These are phyloP conservation scores for Saitozyma sp. DNA, from an alignment of 768 basidiomycete genomes.

Conservation along the genomic window DNA sequence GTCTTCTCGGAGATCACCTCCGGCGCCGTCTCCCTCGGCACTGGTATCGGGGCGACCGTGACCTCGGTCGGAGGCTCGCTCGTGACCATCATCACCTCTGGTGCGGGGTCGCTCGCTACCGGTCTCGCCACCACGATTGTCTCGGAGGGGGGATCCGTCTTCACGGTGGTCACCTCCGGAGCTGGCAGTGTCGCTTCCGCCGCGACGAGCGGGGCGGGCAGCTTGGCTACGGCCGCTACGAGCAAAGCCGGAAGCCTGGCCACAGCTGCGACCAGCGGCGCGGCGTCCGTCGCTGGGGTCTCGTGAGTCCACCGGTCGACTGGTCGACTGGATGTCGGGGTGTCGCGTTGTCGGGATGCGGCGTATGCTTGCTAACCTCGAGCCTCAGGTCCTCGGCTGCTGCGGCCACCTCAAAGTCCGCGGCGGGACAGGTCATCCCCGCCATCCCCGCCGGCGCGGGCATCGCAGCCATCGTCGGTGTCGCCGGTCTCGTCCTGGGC, in stretches of 20 bases:
- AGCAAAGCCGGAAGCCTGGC: background rate
- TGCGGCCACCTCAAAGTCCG: constrained; percentile 6
- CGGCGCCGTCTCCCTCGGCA: constrained; percentile 3
- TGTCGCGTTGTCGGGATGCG: too few species aligned
- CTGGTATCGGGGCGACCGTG: background rate
- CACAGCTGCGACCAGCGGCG: background rate
- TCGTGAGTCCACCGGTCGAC: too few species aligned
- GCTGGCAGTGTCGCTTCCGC: constrained; percentile 10
- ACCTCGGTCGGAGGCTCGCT: constrained; percentile 13
- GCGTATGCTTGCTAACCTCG: too few species aligned
- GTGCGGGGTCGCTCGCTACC: background rate
- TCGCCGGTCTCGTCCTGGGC: constrained; percentile 18
- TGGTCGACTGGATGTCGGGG: too few species aligned
- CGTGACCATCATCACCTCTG: background rate
- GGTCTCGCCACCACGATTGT: background rate
- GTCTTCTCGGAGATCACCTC: constrained; percentile 17
- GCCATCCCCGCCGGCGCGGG: constrained; percentile 5
- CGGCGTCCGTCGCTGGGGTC: constrained; percentile 6
- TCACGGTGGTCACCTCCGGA: constrained; percentile 12
- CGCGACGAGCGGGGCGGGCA: too few species aligned
- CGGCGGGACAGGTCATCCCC: constrained; percentile 14
- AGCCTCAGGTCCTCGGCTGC: background rate
- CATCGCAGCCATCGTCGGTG: constrained; percentile 18
- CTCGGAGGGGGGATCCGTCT: constrained; percentile 7
- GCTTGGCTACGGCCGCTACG: background rate